Conservation (phyloP, 2,329 filamentous ascomycete species). For the Exophiala oligosperma region DNA sequence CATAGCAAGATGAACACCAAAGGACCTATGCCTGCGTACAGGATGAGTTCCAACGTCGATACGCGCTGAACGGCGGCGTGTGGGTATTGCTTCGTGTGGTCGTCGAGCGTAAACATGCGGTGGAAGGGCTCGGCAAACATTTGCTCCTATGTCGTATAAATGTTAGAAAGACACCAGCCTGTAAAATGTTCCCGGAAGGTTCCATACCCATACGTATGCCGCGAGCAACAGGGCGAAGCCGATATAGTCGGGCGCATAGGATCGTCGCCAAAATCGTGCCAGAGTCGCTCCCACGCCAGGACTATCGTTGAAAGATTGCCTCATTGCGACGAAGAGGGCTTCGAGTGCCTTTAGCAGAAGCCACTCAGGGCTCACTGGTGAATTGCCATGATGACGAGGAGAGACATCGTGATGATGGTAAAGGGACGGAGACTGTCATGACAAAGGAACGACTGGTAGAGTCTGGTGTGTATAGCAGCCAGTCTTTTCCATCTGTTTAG, state of each 20-base stretch:
- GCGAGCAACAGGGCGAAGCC: constrained; percentile 70
- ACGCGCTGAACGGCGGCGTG: constrained; percentile 84
- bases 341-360: neutral
- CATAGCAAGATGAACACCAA: constrained; percentile 65
- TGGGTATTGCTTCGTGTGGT: constrained; percentile 80
- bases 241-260: constrained; percentile 86
- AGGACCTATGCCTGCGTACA: constrained; percentile 75
- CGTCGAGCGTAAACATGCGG: constrained; percentile 88
- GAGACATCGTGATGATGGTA: neutral
- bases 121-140: constrained; percentile 82
- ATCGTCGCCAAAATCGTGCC: constrained; percentile 62
- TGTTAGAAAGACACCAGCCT: neutral
- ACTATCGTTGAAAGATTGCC: constrained; percentile 5
- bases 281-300: constrained; percentile 47
- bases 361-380: no score
- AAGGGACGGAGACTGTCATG: no score
- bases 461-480: no score
- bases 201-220: constrained; percentile 54
- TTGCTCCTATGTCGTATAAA: constrained; percentile 57
- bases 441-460: no score
- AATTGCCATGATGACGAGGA: no score
- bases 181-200: neutral
- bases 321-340: neutral
- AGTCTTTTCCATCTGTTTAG: no score
- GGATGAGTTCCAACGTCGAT: constrained; percentile 68